Evolutionary conservation across 805 yeast species (phyloP).

Genomic region (Candida sanyiensis): DNA sequence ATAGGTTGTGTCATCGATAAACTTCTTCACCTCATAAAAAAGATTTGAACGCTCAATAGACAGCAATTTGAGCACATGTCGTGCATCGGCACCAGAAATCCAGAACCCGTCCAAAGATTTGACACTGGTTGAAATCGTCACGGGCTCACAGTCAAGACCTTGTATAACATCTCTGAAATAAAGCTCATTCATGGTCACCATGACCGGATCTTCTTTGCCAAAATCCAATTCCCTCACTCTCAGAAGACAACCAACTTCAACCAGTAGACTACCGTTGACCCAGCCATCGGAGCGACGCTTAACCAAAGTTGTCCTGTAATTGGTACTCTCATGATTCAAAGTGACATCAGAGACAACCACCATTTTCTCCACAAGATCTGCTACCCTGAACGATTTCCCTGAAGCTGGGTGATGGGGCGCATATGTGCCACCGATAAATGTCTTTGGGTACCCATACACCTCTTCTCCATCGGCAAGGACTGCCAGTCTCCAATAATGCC

Average conservation of each 20-base stretch:
- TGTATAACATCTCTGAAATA: conserved; percentile 23
- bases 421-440: conserved; percentile 17
- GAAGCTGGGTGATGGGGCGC: conserved; percentile 14
- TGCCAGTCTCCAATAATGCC: conserved; percentile 15
- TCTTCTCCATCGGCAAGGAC: conserved; percentile 7
- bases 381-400: neutral
- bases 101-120: conserved; percentile 24
- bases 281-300: conserved; percentile 25
- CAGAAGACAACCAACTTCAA: conserved; percentile 16
- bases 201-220: conserved; percentile 24
- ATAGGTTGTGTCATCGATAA: conserved; percentile 8
- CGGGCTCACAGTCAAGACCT: conserved; percentile 17
- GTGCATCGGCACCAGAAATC: conserved; percentile 23
- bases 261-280: conserved; percentile 19
- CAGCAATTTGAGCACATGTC: conserved; percentile 10
- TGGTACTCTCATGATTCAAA: conserved; percentile 4
- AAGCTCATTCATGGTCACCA: conserved; percentile 22
- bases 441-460: conserved; percentile 19
- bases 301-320: conserved; percentile 4
- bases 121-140: conserved; percentile 6
- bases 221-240: conserved; percentile 17
- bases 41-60: conserved; percentile 2
- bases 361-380: conserved; percentile 6
- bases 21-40: conserved; percentile 6
- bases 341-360: conserved; percentile 10